Evolutionary conservation across 2,329 filamentous ascomycete species (phyloP).

Genomic region (Lecanicillium sp.): DNA sequence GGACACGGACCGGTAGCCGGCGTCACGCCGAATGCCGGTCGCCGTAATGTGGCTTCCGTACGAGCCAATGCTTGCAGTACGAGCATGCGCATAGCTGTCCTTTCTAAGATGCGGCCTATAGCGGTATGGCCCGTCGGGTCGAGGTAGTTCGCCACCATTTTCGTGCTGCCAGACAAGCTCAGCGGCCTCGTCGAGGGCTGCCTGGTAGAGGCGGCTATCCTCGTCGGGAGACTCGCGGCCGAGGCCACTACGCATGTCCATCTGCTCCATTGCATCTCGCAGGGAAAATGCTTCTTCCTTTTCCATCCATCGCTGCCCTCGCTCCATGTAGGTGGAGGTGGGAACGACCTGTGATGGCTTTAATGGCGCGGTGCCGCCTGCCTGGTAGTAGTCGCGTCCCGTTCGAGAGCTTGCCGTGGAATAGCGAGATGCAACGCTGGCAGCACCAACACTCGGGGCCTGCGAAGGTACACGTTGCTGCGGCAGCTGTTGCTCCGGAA

Average conservation of each 20-base stretch:
- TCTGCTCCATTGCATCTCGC: constrained; percentile 64
- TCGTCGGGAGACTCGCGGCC: constrained; percentile 30
- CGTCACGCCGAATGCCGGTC: constrained; percentile 37
- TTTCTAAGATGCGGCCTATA: constrained; percentile 64
- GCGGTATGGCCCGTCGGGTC: constrained; percentile 56
- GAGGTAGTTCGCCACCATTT: constrained; percentile 41
- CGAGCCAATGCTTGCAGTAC: constrained; percentile 49
- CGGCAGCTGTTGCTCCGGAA: constrained; percentile 14
- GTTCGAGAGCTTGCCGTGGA: constrained; percentile 32
- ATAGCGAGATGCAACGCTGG: constrained; percentile 43
- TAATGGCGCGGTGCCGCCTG: constrained; percentile 32
- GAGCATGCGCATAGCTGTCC: constrained; percentile 63
- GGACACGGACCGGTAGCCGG: constrained; percentile 38
- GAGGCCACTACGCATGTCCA: constrained; percentile 46
- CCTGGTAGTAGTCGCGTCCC: constrained; percentile 46
- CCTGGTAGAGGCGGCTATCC: constrained; percentile 59
- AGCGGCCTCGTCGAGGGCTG: constrained; percentile 68
- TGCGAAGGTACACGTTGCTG: constrained; percentile 20
- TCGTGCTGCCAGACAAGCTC: constrained; percentile 74
- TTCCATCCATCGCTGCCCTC: constrained; percentile 70
- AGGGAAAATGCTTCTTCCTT: constrained; percentile 68
- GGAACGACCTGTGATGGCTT: constrained; percentile 56
- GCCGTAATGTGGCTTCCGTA: constrained; percentile 39
- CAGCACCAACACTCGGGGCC: constrained; percentile 31
- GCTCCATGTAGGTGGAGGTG: constrained; percentile 64